A percentile compares a stretch with the other conserved stretches of the same genome.
These are phyloP conservation scores for Aureobasidium zeae DNA, from an alignment of 2,329 filamentous ascomycete genomes.

Conservation along the genomic window DNA sequence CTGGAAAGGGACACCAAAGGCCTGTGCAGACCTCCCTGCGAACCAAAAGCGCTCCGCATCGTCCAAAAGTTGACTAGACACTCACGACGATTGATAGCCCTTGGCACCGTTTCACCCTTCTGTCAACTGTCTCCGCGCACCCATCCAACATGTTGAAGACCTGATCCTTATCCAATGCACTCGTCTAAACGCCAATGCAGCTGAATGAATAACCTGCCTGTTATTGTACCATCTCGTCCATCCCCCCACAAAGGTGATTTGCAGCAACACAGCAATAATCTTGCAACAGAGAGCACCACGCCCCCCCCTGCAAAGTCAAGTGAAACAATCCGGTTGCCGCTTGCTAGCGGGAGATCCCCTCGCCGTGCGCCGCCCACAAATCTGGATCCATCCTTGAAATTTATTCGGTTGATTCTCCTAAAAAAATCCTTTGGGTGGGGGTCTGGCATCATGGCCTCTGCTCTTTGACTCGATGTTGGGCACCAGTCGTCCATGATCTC, in stretches of 20 bases:
- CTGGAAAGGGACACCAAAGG: neutral
- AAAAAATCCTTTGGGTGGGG: no score
- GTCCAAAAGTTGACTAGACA: neutral
- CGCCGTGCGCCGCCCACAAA: constrained; percentile 6
- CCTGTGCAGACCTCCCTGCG: constrained; percentile 7
- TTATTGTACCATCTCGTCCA: no score
- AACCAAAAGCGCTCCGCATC: constrained; percentile 7
- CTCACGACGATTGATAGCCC: constrained; percentile 8
- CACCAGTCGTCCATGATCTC: no score
- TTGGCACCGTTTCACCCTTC: constrained; percentile 14
- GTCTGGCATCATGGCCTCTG: no score
- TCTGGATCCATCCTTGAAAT: constrained; percentile 13
- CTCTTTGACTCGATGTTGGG: no score
- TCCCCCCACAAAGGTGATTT: no score
- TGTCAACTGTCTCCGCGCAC: neutral
- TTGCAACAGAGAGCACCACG: constrained; percentile 15
- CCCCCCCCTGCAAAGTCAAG: constrained; percentile 12
- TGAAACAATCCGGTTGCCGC: constrained; percentile 15
- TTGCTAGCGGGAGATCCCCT: constrained; percentile 14
- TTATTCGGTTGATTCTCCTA: constrained; percentile 12
- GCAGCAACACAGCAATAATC: constrained; percentile 1
- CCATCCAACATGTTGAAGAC: neutral
- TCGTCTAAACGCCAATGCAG: no score
- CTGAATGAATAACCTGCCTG: no score
- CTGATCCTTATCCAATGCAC: no score